Evolutionary conservation across 179 eudicot genomes (phyloP).

Genomic region (Spergularia azorica): DNA sequence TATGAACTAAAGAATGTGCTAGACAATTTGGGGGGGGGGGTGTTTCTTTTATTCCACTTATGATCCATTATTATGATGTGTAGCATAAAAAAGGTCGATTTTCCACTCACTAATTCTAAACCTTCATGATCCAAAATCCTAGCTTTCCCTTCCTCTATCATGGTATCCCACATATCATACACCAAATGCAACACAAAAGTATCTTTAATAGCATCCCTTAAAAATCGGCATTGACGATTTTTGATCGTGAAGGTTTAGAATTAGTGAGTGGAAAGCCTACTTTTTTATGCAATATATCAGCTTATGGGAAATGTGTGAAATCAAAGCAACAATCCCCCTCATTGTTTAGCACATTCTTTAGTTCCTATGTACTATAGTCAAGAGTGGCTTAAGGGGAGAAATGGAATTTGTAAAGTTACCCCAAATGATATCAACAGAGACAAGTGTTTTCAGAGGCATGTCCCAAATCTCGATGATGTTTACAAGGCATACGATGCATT

Average conservation of each 20-base stretch:
- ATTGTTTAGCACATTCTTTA: constrained; percentile 8
- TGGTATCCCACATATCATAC: too few species aligned
- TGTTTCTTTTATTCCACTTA: too few species aligned
- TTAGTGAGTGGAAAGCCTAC: background rate
- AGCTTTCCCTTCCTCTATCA: too few species aligned
- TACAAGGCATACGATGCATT: background rate
- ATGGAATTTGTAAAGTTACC: background rate
- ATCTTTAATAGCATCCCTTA: too few species aligned
- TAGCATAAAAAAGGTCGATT: too few species aligned
- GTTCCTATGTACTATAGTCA: background rate
- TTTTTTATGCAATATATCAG: constrained; percentile 10
- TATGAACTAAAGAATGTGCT: too few species aligned
- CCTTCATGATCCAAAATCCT: too few species aligned
- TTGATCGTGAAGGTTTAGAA: constrained; percentile 8
- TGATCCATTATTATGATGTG: too few species aligned
- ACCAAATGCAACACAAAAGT: too few species aligned
- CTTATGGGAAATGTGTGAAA: constrained; percentile 1
- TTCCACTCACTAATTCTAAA: too few species aligned
- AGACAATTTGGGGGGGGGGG: too few species aligned
- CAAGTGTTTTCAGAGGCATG: background rate
- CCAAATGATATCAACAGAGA: constrained; percentile 9
- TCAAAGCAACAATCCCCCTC: background rate
- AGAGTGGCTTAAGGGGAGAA: constrained; percentile 13
- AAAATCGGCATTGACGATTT: background rate
- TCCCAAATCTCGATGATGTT: background rate